Conservation (phyloP, 2,329 filamentous ascomycete species). For the Stenocarpella maydis region DNA sequence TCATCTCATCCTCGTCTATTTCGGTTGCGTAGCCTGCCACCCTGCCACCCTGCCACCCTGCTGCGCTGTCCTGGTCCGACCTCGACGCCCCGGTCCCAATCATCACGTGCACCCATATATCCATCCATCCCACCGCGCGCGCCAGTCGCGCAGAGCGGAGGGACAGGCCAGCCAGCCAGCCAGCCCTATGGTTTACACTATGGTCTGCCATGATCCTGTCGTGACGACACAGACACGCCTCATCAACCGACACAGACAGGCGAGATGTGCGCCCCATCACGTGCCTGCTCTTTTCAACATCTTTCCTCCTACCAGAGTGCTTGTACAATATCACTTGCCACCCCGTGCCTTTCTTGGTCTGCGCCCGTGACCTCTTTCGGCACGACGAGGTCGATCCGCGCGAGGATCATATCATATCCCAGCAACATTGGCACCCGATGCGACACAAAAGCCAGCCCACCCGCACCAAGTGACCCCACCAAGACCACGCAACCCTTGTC, state of each 20-base stretch:
- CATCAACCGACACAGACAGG: conserved; percentile 2
- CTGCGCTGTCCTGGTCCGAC: conserved; percentile 14
- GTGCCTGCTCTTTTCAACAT: conserved; percentile 12
- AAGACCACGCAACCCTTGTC: not conserved
- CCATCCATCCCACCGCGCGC: not conserved
- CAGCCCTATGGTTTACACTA: conserved; percentile 1
- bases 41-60: not conserved
- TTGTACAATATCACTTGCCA: conserved; percentile 16
- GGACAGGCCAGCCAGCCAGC: not conserved
- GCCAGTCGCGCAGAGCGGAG: not conserved
- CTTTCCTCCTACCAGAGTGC: not conserved
- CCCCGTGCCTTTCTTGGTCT: not conserved
- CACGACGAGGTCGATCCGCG: not conserved
- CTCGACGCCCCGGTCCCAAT: not conserved
- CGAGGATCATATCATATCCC: conserved; percentile 4
- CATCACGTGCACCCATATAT: not conserved
- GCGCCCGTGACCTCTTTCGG: conserved; percentile 10
- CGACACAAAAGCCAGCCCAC: conserved; percentile 7
- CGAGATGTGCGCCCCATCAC: conserved; percentile 10
- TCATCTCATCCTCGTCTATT: conserved; percentile 22
- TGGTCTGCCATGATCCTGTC: conserved; percentile 1
- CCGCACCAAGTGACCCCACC: not conserved
- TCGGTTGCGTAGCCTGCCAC: not conserved
- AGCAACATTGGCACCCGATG: conserved; percentile 11
- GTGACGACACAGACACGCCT: conserved; percentile 3